Evolutionary conservation across 169 alveolate genomes (phyloP), one percentile per base, ranked within the genome.

Genomic region (Cyclospora cayetanensis): DNA sequence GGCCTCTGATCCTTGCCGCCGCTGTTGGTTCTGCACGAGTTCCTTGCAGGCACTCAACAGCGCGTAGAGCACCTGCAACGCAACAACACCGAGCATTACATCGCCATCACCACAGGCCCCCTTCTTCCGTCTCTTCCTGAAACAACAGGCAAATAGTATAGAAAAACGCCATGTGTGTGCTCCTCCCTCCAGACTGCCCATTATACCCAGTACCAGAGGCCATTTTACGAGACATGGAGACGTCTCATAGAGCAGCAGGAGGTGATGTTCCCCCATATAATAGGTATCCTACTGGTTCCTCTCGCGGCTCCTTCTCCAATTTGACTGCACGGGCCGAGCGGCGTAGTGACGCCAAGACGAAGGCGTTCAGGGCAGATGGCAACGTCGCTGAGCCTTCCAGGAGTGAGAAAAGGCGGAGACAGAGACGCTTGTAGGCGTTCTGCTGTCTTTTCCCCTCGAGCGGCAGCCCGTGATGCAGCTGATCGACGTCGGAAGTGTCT

Each of bases 401-500:
- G 60, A 76, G 27, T 11, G 29, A 42, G 43, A 76, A 76, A 12
- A 76, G 41, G 2, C 29, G 68, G 12, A 76, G 52, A n/a, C 66
- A 39, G 1, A 76, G 66, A 2, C 27, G 22, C 46, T 41, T 63
- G n/a, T n/a, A 76, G 55, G 29, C 86, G 37, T 41, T 31, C 12
- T 76, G 27, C 66, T 76, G 86, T 35, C 53, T 52, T 76, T 53
- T 53, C 70, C 34, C 29, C 72, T 77, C 72, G n/a, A 39, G 39
- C 85, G 29, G 85, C 88, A 29, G 85, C 85, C 37, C 39, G 41
- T 74, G 53, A 34, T 42, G 63, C 20, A 20, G 83, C 53, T 72
- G 83, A 34, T 66, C 43, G 60, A 43, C 70, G 70, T 77, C 5
- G 70, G 27, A 68, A n/a, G 41, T 65, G 37, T 80, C 76, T 31